A percentile compares a stretch with the other conserved stretches of the same genome.
phyloP scores from a whole-genome alignment of 495 filamentous ascomycete species.

The Evansstolkia leycettana region DNA sequence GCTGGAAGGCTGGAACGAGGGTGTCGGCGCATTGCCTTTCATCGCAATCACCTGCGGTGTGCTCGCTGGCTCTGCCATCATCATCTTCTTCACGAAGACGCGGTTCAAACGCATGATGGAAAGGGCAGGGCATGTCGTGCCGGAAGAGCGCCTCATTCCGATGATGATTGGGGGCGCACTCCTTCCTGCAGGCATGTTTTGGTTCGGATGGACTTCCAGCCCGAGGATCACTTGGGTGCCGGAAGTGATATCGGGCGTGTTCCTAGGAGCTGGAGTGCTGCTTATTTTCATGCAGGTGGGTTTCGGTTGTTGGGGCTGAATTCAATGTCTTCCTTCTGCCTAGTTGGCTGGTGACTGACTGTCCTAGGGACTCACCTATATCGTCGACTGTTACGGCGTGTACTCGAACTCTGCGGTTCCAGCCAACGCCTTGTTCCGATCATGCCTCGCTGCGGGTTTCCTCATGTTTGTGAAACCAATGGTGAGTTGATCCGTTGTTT shows the following conservation, averaged over 20 bases:
- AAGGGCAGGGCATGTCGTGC: conserved; percentile 15
- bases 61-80: conserved; percentile 31
- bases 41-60: conserved; percentile 41
- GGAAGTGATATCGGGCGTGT: conserved; percentile 22
- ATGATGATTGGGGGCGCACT: conserved; percentile 38
- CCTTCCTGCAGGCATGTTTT: conserved; percentile 41
- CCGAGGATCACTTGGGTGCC: conserved; percentile 21
- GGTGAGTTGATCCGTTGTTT: conserved; percentile 24
- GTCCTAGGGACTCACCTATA: conserved; percentile 31
- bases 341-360: conserved; percentile 12
- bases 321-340: not conserved
- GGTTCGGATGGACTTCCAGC: conserved; percentile 42
- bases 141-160: conserved; percentile 38
- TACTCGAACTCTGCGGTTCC: conserved; percentile 36
- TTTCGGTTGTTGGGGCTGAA: not conserved
- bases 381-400: conserved; percentile 42
- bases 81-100: conserved; percentile 32
- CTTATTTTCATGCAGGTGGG: conserved; percentile 29
- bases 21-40: conserved; percentile 37
- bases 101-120: conserved; percentile 11
- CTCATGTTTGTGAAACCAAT: conserved; percentile 46
- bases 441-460: conserved; percentile 34
- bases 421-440: conserved; percentile 34
- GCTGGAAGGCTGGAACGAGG: conserved; percentile 31
- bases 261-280: conserved; percentile 29